These are phyloP conservation scores for Paraurostyla sp. DNA, from an alignment of 73 alveolate genomes.

Conservation along the genomic window DNA sequence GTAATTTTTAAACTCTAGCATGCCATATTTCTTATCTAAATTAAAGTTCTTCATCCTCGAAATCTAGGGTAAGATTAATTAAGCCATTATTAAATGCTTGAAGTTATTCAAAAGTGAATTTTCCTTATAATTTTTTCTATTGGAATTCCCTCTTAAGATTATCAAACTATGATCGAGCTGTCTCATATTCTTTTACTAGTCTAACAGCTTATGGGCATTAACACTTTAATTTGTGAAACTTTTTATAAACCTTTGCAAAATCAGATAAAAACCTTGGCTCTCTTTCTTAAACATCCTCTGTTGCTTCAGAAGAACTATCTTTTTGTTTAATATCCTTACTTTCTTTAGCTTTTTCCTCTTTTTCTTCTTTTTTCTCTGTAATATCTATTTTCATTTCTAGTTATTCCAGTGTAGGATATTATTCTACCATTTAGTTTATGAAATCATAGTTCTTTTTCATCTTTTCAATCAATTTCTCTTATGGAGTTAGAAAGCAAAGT, in stretches of 20 bases:
- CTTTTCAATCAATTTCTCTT: slow-evolving; percentile 1
- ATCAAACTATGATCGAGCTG: background rate
- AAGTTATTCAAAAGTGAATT: background rate
- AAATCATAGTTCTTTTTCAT: slow-evolving; percentile 22
- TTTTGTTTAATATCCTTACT: no score
- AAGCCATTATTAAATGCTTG: background rate
- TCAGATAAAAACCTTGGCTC: slow-evolving; percentile 26
- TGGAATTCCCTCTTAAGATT: background rate
- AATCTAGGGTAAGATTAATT: background rate
- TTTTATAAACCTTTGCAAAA: background rate
- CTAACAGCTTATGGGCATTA: slow-evolving; percentile 10
- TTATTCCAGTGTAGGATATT: background rate
- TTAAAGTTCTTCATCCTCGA: slow-evolving; percentile 36
- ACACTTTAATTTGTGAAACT: background rate
- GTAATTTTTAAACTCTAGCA: background rate
- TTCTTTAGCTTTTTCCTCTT: slow-evolving; percentile 7
- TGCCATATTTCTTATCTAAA: slow-evolving; percentile 38
- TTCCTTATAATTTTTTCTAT: background rate
- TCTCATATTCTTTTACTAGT: background rate
- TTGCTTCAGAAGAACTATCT: no score
- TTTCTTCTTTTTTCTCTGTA: background rate
- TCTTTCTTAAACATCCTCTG: no score
- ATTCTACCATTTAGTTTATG: background rate
- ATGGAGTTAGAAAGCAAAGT: background rate
- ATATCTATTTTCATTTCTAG: background rate